phyloP scores from a whole-genome alignment of 1,284 basidiomycete species.

The Hortiboletus rubellus region DNA sequence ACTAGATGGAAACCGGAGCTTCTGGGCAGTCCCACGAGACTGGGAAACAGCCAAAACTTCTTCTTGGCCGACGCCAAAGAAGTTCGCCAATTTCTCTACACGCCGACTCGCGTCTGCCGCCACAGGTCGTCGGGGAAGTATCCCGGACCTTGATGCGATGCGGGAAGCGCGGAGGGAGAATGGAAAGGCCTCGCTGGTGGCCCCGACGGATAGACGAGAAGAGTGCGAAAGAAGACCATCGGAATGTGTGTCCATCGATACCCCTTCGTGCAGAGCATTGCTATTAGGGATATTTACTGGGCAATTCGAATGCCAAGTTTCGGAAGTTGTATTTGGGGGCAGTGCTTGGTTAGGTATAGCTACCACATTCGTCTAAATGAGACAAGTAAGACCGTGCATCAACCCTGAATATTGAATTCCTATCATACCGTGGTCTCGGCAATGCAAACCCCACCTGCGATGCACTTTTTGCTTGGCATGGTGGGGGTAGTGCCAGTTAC shows the following conservation, averaged over 20 bases:
- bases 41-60: constrained; percentile 38
- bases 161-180: background rate
- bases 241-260: background rate
- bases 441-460: background rate
- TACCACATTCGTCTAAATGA: constrained; percentile 1
- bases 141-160: background rate
- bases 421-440: constrained; percentile 14
- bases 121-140: background rate
- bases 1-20: constrained; percentile 1
- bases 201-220: background rate
- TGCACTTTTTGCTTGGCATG: background rate
- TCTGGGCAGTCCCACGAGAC: background rate
- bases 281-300: background rate
- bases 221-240: background rate
- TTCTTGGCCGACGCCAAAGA: constrained; percentile 58
- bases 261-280: background rate
- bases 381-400: constrained; percentile 5
- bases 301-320: background rate
- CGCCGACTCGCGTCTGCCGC: constrained; percentile 8
- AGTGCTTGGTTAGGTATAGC: background rate
- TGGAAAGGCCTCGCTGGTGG: background rate
- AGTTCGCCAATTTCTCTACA: constrained; percentile 52
- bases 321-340: background rate
- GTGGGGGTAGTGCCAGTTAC: background rate
- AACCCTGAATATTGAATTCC: background rate